Percentiles rank a stretch among this genome's conserved stretches.
Conservation (phyloP, 2,329 filamentous ascomycete genomes). For the Xylariomycetidae sp. region DNA sequence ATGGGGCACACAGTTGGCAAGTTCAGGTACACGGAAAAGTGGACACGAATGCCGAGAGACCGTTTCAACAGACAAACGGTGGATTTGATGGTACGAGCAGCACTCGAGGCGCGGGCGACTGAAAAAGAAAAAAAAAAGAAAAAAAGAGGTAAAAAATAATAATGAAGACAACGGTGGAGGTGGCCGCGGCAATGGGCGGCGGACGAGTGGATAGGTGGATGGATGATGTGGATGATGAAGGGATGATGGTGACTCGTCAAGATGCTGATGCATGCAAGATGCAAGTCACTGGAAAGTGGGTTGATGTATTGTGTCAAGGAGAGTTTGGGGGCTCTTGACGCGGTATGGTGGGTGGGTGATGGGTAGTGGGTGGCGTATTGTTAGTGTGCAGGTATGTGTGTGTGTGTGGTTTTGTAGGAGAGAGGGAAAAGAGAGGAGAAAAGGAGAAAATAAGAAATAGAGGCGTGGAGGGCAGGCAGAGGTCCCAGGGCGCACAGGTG, state of each 20-base stretch:
- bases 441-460: too few species aligned
- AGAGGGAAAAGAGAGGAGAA: too few species aligned
- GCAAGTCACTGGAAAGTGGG: constrained; percentile 25
- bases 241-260: constrained; percentile 27
- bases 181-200: constrained; percentile 17
- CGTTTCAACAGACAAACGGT: constrained; percentile 10
- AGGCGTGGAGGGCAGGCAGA: too few species aligned
- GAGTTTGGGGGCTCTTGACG: too few species aligned
- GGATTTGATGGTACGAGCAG: background rate
- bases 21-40: constrained; percentile 23
- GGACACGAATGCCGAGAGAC: constrained; percentile 24
- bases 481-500: too few species aligned
- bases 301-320: too few species aligned
- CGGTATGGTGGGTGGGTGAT: too few species aligned
- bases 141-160: background rate
- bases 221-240: constrained; percentile 16
- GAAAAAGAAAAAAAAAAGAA: background rate
- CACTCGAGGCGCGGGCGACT: background rate
- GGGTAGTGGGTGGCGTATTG: too few species aligned
- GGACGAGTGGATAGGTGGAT: constrained; percentile 19
- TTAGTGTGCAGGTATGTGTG: too few species aligned
- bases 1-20: constrained; percentile 10
- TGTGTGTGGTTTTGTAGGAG: too few species aligned
- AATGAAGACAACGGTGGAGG: constrained; percentile 11
- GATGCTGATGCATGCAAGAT: constrained; percentile 27